phyloP scores from a whole-genome alignment of 768 basidiomycete genomes.

The Tylopilus rubrobrunneus region DNA sequence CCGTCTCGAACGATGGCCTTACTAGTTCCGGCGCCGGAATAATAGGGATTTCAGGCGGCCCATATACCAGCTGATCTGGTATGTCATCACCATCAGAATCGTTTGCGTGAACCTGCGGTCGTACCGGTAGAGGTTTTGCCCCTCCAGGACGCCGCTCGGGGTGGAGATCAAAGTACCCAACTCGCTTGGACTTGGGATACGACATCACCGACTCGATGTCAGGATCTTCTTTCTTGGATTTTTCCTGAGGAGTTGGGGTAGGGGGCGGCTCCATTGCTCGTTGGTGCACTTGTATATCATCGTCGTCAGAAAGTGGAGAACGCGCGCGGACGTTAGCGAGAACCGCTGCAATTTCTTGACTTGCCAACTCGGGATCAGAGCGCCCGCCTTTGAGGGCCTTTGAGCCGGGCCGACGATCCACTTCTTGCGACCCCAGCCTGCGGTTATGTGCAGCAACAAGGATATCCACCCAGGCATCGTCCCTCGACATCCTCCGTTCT shows the following conservation, averaged over 20 bases:
- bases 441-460: constrained; percentile 58
- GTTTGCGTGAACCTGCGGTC: constrained; percentile 25
- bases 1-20: constrained; percentile 32
- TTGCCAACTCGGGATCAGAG: constrained; percentile 67
- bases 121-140: constrained; percentile 17
- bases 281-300: constrained; percentile 29
- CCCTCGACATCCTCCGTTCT: constrained; percentile 43
- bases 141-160: constrained; percentile 57
- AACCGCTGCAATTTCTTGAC: constrained; percentile 69
- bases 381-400: constrained; percentile 34
- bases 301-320: constrained; percentile 39
- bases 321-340: constrained; percentile 51
- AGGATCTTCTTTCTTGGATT: constrained; percentile 41
- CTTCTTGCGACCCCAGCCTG: constrained; percentile 56
- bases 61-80: constrained; percentile 34
- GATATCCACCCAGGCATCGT: constrained; percentile 89
- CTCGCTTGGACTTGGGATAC: constrained; percentile 34
- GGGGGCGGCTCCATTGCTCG: constrained; percentile 11
- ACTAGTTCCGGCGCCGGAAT: constrained; percentile 21
- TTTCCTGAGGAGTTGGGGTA: constrained; percentile 22
- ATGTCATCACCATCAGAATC: constrained; percentile 35
- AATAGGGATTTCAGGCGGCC: constrained; percentile 19
- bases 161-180: constrained; percentile 78
- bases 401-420: constrained; percentile 30
- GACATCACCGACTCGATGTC: constrained; percentile 43